Evolutionary conservation across 106 monocot species (phyloP).

Genomic region (Dactylorhiza incarnata): DNA sequence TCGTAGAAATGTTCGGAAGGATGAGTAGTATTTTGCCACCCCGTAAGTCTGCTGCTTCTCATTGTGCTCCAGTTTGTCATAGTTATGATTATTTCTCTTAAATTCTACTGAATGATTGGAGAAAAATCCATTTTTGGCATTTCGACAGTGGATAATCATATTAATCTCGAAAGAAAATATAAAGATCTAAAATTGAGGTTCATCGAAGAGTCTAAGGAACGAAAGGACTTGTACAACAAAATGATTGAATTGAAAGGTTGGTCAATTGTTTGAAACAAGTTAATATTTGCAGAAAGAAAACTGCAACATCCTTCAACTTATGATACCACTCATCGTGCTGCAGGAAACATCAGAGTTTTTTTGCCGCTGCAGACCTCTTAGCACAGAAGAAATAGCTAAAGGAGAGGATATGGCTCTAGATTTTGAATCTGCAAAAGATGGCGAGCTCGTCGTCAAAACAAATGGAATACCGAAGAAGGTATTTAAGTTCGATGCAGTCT

Average conservation of each 20-base stretch:
- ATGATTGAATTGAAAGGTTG: conserved; percentile 80
- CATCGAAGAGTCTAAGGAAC: conserved; percentile 54
- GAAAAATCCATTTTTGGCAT: not conserved
- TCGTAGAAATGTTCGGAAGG: conserved; percentile 41
- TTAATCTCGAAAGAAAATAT: conserved; percentile 29
- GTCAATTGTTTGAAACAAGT: conserved; percentile 8
- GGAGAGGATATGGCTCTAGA: conserved; percentile 56
- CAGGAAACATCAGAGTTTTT: conserved; percentile 95
- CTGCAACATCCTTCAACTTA: not conserved
- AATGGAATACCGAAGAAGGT: conserved; percentile 57
- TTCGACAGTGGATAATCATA: conserved; percentile 36
- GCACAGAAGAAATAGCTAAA: conserved; percentile 48
- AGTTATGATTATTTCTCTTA: not conserved
- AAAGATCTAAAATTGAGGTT: conserved; percentile 48
- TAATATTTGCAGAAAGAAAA: not conserved
- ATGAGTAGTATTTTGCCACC: conserved; percentile 22
- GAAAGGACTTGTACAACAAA: conserved; percentile 75
- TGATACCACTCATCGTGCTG: conserved; percentile 1
- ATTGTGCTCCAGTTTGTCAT: not conserved
- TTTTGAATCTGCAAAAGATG: conserved; percentile 83
- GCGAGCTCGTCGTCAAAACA: conserved; percentile 61
- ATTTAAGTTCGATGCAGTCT: conserved; percentile 82
- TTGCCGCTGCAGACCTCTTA: conserved; percentile 82
- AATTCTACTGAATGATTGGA: not conserved
- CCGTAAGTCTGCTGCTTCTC: conserved; percentile 13